Percentiles rank a stretch among this genome's conserved stretches.
Conservation (phyloP, 352 stramenopile genomes). For the Pythium insidiosum region DNA sequence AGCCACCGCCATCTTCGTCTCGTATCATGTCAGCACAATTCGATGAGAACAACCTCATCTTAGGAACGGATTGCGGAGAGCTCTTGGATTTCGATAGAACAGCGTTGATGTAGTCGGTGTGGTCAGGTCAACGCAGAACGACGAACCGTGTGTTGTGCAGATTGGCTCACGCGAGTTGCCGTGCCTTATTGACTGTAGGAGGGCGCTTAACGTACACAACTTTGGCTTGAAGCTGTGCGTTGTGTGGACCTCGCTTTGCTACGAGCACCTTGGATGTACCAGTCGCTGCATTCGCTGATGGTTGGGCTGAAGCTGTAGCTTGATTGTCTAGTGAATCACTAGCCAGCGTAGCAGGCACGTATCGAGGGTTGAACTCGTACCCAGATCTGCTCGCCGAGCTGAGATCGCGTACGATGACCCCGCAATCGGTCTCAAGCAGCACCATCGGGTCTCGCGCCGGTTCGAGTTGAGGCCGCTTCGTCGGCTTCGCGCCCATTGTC, state of each 20-base stretch:
- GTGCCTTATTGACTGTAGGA: conserved; percentile 2
- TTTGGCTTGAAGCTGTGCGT: conserved; percentile 37
- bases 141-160: no score
- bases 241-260: conserved; percentile 27
- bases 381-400: conserved; percentile 16
- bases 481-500: conserved; percentile 26
- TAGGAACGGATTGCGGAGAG: conserved; percentile 67
- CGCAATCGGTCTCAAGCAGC: conserved; percentile 32
- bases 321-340: background rate
- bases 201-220: conserved; percentile 58
- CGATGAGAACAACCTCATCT: conserved; percentile 64
- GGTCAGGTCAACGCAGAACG: no score
- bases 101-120: conserved; percentile 4
- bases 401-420: conserved; percentile 39
- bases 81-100: conserved; percentile 75
- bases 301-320: background rate
- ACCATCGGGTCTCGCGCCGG: conserved; percentile 22
- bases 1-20: conserved; percentile 30
- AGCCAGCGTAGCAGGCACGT: conserved; percentile 2
- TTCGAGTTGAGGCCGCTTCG: conserved; percentile 17
- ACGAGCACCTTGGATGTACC: no score
- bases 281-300: no score
- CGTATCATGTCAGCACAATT: conserved; percentile 66
- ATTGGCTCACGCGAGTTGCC: no score
- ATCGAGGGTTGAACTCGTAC: conserved; percentile 43